Evolutionary conservation across 805 yeast genomes (phyloP), one percentile per base, ranked within the genome.

Genomic region (Candida ovalis): DNA sequence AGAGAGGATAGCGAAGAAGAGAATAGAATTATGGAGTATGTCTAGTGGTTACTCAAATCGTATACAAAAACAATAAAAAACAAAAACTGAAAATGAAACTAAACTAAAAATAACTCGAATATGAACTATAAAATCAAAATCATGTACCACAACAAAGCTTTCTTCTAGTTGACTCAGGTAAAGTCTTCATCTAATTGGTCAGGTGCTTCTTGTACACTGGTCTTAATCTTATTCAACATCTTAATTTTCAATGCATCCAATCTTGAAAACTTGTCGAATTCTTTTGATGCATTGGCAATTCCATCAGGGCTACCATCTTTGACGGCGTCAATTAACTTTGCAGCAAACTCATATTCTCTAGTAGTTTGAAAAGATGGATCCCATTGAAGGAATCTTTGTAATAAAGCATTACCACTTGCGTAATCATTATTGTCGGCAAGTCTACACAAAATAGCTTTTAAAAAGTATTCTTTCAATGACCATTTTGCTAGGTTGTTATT

Each of bases 241-340:
- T 86, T 81, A 12, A 96, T 88, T 72, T 88, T 89, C 85, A 96
- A 86, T 61, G 86, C 88, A 64, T 94, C 99, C 47, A 94, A 78
- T 66, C 89, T 89, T 54, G 82, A 74, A 66, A 86, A 90, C 66
- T 88, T 95, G 66, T 94, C 98, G 60, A 71, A 94, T 54, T 87
- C 94, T 62, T 76, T 86, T 19, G 91, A 83, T 55, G 81, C 79
- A 55, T 81, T 82, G 3, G 92, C 79, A 60, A 89, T 80, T 42
- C 73, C 76, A 60, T 92, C 91, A 35, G 84, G 72, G 62, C 91
- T 96, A 40, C 94, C 94, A 45, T 82, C 84, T 46, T 81, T 78
- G 45, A 87, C 83, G n/a, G 92, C 82, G 37, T 81, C 85, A 30
- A 88, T 73, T 32, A 94, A 66, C 43, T 82, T 87, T 50, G 71